phyloP scores from a whole-genome alignment of 2,329 filamentous ascomycete species.

The Exophiala mesophila region DNA sequence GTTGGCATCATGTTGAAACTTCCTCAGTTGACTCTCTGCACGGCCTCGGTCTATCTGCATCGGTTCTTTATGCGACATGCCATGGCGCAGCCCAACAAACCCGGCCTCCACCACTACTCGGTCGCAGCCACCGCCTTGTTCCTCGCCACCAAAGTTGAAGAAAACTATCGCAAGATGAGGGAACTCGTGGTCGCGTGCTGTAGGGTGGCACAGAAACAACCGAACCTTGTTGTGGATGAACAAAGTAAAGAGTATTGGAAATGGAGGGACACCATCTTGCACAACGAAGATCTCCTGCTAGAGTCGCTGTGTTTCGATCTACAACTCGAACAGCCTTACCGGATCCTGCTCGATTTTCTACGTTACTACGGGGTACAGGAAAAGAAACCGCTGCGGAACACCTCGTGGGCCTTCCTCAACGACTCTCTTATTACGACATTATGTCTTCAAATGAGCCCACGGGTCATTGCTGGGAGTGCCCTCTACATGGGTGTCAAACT shows the following conservation, averaged over 20 bases:
- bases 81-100: constrained; percentile 64
- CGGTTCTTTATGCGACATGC: constrained; percentile 89
- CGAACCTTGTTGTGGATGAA: constrained; percentile 84
- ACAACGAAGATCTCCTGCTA: constrained; percentile 87
- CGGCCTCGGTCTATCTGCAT: constrained; percentile 91
- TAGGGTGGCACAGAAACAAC: constrained; percentile 90
- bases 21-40: constrained; percentile 85
- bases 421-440: constrained; percentile 81
- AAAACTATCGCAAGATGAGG: constrained; percentile 93
- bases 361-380: constrained; percentile 68
- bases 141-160: constrained; percentile 93
- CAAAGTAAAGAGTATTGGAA: constrained; percentile 98
- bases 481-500: constrained; percentile 82
- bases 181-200: constrained; percentile 91
- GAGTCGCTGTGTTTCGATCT: constrained; percentile 92
- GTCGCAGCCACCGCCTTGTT: constrained; percentile 89
- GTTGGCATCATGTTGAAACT: constrained; percentile 88
- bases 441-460: constrained; percentile 72
- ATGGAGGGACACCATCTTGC: constrained; percentile 90
- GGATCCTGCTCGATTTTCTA: constrained; percentile 75
- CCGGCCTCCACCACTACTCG: constrained; percentile 84
- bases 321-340: constrained; percentile 82
- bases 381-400: constrained; percentile 76
- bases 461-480: constrained; percentile 76
- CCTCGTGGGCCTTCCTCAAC: constrained; percentile 90